Evolutionary conservation across 345 rosid species (phyloP), one percentile per base, ranked within the genome.

Genomic region (Melastoma malabathricum): DNA sequence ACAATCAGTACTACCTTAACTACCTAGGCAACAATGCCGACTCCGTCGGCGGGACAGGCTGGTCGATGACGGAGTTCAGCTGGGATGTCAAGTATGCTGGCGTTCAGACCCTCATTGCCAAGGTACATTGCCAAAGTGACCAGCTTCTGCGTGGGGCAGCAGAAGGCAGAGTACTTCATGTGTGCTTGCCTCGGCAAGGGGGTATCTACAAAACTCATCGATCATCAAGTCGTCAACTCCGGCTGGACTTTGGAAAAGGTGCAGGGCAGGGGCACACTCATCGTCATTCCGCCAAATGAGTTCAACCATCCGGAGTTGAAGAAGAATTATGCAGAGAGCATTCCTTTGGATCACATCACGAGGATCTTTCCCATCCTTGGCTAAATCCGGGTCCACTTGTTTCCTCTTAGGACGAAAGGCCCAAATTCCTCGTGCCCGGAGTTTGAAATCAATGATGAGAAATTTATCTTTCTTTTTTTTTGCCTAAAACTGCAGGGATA

Each of bases 11-110:
- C 65, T 93, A 83, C 74, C 58, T 88, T 73, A 68, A 77, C 73
- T 93, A 93, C 75, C 76, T 93, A 48, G 97, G 77, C 29, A 74
- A 66, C 13, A 93, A 93, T 52, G 97, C 84, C 23, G 94, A 88
- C 20, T 60, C 86, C 0, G 62, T 93, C 80, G 99, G 99, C 15
- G 99, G 90, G 56, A 88, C 95, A 43, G 77, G 85, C 27, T 93
- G 97, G 97, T 63, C 64, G 48, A 88, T 84, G 94, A 88, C 88
- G 3, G 99, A 93, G 72, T 93, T 93, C 10, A 63, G 99, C 43
- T 93, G 97, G 99, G 99, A 93, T 52, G 95, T 77, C n/a, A 93
- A 93, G 74, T 85, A 83, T 66, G 84, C 97, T 13, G 97, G 99
- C 15, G 95, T 88, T 47, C 95, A 88, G 57, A 76, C 95, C 18